Percentiles rank a stretch among this genome's conserved stretches.
Evolutionary conservation across 495 filamentous ascomycete species (phyloP).

Genomic region (Oleoguttula mirabilis): DNA sequence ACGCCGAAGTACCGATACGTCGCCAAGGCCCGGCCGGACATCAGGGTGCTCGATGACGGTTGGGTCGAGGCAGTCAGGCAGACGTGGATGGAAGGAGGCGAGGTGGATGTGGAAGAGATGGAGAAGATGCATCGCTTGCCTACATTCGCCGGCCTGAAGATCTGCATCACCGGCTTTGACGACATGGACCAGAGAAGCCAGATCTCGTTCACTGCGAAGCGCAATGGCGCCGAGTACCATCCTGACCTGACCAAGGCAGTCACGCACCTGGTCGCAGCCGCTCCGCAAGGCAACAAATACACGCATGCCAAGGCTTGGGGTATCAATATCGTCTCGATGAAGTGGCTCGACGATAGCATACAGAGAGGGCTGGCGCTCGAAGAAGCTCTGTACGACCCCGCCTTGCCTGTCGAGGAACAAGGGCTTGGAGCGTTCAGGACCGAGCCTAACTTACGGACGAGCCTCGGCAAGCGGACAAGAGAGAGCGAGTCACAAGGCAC

Average conservation of each 20-base stretch:
- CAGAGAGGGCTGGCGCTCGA: conserved; percentile 89
- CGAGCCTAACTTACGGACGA: conserved; percentile 8
- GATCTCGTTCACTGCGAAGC: conserved; percentile 50
- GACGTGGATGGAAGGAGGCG: conserved; percentile 69
- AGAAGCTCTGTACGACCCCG: conserved; percentile 68
- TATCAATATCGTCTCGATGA: conserved; percentile 60
- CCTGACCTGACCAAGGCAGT: conserved; percentile 76
- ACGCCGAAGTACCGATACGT: conserved; percentile 94
- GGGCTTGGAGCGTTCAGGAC: conserved; percentile 57
- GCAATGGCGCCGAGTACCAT: conserved; percentile 68
- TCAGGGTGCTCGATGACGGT: conserved; percentile 61
- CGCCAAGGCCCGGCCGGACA: conserved; percentile 73
- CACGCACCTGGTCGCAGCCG: conserved; percentile 72
- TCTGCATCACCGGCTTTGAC: conserved; percentile 85
- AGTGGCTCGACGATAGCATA: conserved; percentile 79
- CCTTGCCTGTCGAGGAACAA: conserved; percentile 52
- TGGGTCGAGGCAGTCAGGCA: conserved; percentile 78
- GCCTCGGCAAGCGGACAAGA: conserved; percentile 37
- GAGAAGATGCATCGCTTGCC: conserved; percentile 50
- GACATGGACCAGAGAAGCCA: conserved; percentile 55
- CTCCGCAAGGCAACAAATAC: conserved; percentile 76
- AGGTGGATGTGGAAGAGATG: conserved; percentile 55
- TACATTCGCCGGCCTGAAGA: conserved; percentile 50
- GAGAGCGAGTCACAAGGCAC: conserved; percentile 15
- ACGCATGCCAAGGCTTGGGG: conserved; percentile 68